Base-by-base conservation (phyloP, 2,329 filamentous ascomycete species). In the Fusarium tupiense region DNA sequence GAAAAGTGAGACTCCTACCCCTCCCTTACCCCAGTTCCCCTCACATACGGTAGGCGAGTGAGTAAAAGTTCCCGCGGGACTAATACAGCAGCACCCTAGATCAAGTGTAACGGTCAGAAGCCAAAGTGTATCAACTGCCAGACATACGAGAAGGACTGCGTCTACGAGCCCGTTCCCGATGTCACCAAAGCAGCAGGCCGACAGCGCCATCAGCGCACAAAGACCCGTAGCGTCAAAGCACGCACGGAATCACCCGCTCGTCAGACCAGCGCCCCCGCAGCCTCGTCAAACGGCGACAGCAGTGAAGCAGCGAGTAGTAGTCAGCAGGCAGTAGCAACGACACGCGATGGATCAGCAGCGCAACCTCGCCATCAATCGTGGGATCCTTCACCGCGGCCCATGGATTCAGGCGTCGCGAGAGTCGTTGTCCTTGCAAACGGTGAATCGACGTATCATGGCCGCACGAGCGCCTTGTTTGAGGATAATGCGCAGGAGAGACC, bases 401-500 rank as follows among this genome's bases (percentile, higher is more conserved):
- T 69, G 38, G 70, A 75, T 35, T 70, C 80, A 7, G 69, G 73
- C 19, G 83, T 80, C 41, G 79, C 81, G 8, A 75, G 83, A 14
- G 84, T 84, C 29, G 79, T 84, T 20, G 81, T 85, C 8, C 82
- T 83, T 16, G 79, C 82, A 9, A 84, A 85, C 63, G 80, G 81
- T 22, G 79, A 82, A 8, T 84, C 85, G 10, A 86, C 84, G 49
- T 87, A 87, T 33, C 86, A 88, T 76, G 86, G 86, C 1, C 85
- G 84, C 5, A 87, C 86, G 8, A 87, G 86, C 61, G 83, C 85
- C 2, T 65, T 87, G 4, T 88, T 86, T 66, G 85, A 87, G 50
- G 85, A 73, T 24, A 73, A 69, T 24, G 43, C 74, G 7, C 33
- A 40, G 26, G 76, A 73, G 35, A 41, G 67, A 6, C 54, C 54